Base-by-base conservation (phyloP, 1,284 basidiomycete genomes). In the Ganoderma leucocontextum region DNA sequence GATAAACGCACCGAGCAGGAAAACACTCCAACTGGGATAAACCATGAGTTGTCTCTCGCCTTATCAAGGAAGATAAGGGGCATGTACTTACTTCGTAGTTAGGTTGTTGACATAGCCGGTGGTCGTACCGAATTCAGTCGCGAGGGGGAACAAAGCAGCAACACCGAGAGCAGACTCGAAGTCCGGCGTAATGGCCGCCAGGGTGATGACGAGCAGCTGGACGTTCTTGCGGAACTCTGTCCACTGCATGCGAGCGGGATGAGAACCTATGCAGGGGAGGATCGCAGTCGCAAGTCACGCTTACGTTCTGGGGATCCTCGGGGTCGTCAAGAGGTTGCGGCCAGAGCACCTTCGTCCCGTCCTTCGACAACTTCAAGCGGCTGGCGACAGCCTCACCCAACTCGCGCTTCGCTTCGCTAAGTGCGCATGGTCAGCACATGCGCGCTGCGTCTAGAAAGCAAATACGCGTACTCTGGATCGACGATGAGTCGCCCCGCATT, bases 131-230 rank as follows among this genome's bases (percentile, higher is more conserved):
- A 82, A 91, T 68, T 90, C 83, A 25, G 77, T 70, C 0, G 90
- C 89, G 15, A 92, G 80, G 4, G 84, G 82, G 73, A 91, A 92
- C 41, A 92, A 84, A 4, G 81, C 78, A 13, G 88, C 86, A 72
- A 90, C 89, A 72, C 87, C 89, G 68, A 90, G 89, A 0, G 86
- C 89, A 17, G 89, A 90, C 72, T 89, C 87, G 70, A 91, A 91
- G 74, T 91, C 90, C 0, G 90, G 90, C 15, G 91, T 86, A 47
- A 91, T 86, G 2, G 90, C 88, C 13, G 90, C 89, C 44, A 91
- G 75, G 0, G 89, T 91, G 66, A 89, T 82, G 68, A 91, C 87
- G 49, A 88, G 70, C 35, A 91, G 78, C 64, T 88, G 87, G 2
- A 89, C 65, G 52, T 82, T 82, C 78, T 91, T 91, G 52, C 81